Conservation (phyloP, 768 basidiomycete genomes). For the Leccinum sublutescens region DNA sequence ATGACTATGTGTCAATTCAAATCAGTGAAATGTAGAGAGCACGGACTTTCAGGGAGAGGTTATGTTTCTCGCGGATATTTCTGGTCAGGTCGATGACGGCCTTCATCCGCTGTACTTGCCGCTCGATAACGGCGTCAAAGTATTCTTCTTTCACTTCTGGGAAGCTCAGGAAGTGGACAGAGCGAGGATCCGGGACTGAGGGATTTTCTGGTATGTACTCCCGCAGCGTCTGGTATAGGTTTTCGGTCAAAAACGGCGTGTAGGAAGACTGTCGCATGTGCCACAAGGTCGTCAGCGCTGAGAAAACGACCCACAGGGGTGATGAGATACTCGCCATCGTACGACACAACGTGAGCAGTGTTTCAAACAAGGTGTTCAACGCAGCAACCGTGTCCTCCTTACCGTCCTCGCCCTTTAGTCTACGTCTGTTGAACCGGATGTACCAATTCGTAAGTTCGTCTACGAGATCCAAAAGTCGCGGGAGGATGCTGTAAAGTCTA, state of each 20-base stretch:
- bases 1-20: neutral
- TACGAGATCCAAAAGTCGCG: constrained; percentile 84
- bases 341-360: constrained; percentile 88
- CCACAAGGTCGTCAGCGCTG: constrained; percentile 1
- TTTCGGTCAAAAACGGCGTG: constrained; percentile 97
- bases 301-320: neutral
- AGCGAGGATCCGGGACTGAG: constrained; percentile 76
- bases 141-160: constrained; percentile 93
- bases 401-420: constrained; percentile 94
- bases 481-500: constrained; percentile 95
- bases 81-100: constrained; percentile 90
- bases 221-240: constrained; percentile 87
- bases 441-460: constrained; percentile 99
- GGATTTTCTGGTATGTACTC: constrained; percentile 78
- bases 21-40: neutral
- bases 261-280: constrained; percentile 75
- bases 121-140: constrained; percentile 90
- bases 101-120: constrained; percentile 94
- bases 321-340: constrained; percentile 73
- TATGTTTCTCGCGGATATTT: constrained; percentile 83
- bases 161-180: constrained; percentile 94
- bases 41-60: constrained; percentile 82
- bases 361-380: constrained; percentile 94
- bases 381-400: constrained; percentile 83
- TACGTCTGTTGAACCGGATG: constrained; percentile 95